Evolutionary conservation across 768 basidiomycete species (phyloP).

Genomic region (Agaricus subrufescens): DNA sequence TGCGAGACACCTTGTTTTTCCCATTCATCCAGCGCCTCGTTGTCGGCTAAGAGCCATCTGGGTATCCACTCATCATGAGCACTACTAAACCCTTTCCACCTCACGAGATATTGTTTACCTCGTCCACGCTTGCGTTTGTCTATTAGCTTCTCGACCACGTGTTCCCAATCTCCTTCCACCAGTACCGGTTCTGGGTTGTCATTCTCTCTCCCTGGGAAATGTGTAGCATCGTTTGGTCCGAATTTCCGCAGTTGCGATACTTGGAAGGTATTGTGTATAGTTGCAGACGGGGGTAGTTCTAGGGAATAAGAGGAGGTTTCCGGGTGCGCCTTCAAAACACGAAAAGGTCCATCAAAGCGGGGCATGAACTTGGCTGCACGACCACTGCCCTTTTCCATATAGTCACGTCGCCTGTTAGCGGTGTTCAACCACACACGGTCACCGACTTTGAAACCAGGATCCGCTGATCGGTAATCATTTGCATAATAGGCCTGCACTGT

Average conservation of each 20-base stretch:
- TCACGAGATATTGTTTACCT: constrained; percentile 23
- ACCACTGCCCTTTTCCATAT: not conserved
- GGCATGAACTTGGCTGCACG: not conserved
- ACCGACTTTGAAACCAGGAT: not conserved
- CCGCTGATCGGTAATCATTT: not conserved
- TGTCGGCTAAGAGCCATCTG: constrained; percentile 16
- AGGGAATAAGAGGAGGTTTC: not conserved
- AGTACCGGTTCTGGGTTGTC: not conserved
- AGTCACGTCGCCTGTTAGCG: not conserved
- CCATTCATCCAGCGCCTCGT: constrained; percentile 16
- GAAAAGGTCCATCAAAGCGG: not conserved
- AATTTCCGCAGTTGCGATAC: not conserved
- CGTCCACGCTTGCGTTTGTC: constrained; percentile 17
- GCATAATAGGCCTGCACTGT: not conserved
- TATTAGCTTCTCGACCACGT: constrained; percentile 20
- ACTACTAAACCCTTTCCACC: constrained; percentile 22
- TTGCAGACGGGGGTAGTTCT: not conserved
- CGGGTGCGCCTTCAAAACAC: not conserved
- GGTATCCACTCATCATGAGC: constrained; percentile 24
- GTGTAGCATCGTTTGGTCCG: not conserved
- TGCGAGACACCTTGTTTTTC: not conserved
- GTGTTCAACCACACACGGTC: not conserved
- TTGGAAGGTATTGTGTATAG: not conserved
- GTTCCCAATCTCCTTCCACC: constrained; percentile 17
- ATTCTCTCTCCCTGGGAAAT: not conserved